Evolutionary conservation across 805 yeast genomes (phyloP).

Genomic region (Candida insectorum): DNA sequence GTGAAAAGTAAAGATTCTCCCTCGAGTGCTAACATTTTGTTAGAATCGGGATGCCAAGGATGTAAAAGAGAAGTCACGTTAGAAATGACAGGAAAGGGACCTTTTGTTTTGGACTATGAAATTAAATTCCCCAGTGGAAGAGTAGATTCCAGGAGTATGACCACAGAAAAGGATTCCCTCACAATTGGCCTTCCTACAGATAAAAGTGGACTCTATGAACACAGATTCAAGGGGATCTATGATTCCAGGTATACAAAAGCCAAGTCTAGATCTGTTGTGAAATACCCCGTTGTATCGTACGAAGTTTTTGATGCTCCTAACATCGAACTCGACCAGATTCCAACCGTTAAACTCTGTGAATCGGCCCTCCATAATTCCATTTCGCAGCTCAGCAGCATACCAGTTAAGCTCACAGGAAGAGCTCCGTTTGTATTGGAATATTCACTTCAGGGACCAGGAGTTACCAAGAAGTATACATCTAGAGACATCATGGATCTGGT

Average conservation of each 20-base stretch:
- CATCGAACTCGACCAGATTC: slow-evolving; percentile 46
- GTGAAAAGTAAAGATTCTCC: slow-evolving; percentile 6
- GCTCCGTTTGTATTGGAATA: slow-evolving; percentile 62
- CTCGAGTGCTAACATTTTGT: slow-evolving; percentile 13
- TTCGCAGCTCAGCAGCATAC: slow-evolving; percentile 32
- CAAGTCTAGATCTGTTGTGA: slow-evolving; percentile 3
- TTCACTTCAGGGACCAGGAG: slow-evolving; percentile 56
- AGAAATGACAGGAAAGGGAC: slow-evolving; percentile 54
- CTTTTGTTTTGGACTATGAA: slow-evolving; percentile 70
- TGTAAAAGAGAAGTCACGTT: slow-evolving; percentile 28
- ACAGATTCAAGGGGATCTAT: slow-evolving; percentile 56
- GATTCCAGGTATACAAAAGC: slow-evolving; percentile 57
- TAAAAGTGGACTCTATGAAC: slow-evolving; percentile 58
- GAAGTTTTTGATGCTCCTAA: slow-evolving; percentile 61
- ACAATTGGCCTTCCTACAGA: slow-evolving; percentile 38
- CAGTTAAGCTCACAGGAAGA: slow-evolving; percentile 52
- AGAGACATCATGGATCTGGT: slow-evolving; percentile 31
- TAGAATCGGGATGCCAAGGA: slow-evolving; percentile 31
- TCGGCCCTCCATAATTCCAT: slow-evolving; percentile 20
- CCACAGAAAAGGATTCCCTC: slow-evolving; percentile 23
- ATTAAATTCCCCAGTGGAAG: slow-evolving; percentile 56
- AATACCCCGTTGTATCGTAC: slow-evolving; percentile 14
- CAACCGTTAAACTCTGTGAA: slow-evolving; percentile 47
- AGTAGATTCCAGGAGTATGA: slow-evolving; percentile 30
- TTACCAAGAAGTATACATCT: slow-evolving; percentile 45